Percentiles rank a stretch among this genome's conserved stretches.
phyloP scores from a whole-genome alignment of 2,329 filamentous ascomycete genomes.

The Plectosphaerella plurivora region DNA sequence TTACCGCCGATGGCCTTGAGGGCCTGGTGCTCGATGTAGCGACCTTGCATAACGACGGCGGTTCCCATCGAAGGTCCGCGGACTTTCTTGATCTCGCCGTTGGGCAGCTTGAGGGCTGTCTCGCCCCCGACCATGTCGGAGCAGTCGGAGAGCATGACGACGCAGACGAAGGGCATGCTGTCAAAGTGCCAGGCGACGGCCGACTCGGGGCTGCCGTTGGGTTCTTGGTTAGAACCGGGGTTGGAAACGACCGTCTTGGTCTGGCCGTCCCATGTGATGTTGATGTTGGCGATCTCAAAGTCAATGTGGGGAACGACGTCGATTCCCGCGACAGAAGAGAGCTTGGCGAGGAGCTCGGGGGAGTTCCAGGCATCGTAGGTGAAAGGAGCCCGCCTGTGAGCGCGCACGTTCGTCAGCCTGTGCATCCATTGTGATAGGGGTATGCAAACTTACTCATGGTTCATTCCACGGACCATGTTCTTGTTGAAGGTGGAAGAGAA shows the following conservation, averaged over 20 bases:
- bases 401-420: not conserved
- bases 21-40: conserved; percentile 63
- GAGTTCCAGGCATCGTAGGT: conserved; percentile 42
- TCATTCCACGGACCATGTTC: conserved; percentile 50
- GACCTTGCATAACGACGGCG: conserved; percentile 61
- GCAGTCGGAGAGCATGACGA: conserved; percentile 63
- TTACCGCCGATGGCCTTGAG: conserved; percentile 51
- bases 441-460: conserved; percentile 37
- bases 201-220: conserved; percentile 44
- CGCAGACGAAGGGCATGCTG: conserved; percentile 65
- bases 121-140: conserved; percentile 60
- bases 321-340: conserved; percentile 50
- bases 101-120: conserved; percentile 50
- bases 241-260: conserved; percentile 24
- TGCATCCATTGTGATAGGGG: not conserved
- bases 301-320: conserved; percentile 50
- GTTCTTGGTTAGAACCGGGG: conserved; percentile 39
- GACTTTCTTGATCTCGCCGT: conserved; percentile 52
- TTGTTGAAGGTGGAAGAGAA: conserved; percentile 42
- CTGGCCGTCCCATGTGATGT: conserved; percentile 27
- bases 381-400: not conserved
- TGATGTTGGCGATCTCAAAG: conserved; percentile 52
- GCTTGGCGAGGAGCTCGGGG: conserved; percentile 35
- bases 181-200: conserved; percentile 62
- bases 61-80: conserved; percentile 58